A percentile compares a stretch with the other conserved stretches of the same genome.
These are phyloP conservation scores for Bryoerythrophyllum caledonicum DNA, from an alignment of 225 moss, liverwort and hornwort genomes.

Conservation along the genomic window DNA sequence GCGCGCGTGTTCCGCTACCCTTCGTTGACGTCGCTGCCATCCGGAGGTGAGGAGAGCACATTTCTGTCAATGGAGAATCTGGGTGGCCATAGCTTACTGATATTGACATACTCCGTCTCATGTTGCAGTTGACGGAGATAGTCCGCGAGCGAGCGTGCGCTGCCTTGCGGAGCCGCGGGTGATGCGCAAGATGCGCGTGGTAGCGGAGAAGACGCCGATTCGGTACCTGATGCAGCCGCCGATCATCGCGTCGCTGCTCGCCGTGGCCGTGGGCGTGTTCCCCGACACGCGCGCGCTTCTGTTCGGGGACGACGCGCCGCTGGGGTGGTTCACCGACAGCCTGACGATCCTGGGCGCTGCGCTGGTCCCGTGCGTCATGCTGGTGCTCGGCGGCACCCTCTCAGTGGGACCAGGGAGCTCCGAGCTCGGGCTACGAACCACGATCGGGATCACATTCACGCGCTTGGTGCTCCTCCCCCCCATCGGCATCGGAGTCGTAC, in stretches of 20 bases:
- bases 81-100: not conserved
- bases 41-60: slow-evolving; percentile 18
- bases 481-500: slow-evolving; percentile 71
- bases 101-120: too few species aligned
- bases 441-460: slow-evolving; percentile 71
- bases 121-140: slow-evolving; percentile 36
- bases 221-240: slow-evolving; percentile 86
- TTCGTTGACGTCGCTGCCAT: slow-evolving; percentile 34
- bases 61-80: not conserved
- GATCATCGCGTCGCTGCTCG: slow-evolving; percentile 75
- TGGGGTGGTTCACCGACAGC: slow-evolving; percentile 83
- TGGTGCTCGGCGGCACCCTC: slow-evolving; percentile 85
- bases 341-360: slow-evolving; percentile 78
- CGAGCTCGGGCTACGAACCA: slow-evolving; percentile 66
- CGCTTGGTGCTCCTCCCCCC: slow-evolving; percentile 77
- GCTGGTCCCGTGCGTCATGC: slow-evolving; percentile 89
- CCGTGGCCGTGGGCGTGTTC: slow-evolving; percentile 67
- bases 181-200: slow-evolving; percentile 67
- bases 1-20: slow-evolving; percentile 65
- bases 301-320: slow-evolving; percentile 70
- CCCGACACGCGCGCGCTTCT: slow-evolving; percentile 59
- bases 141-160: slow-evolving; percentile 39
- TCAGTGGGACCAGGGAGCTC: slow-evolving; percentile 82
- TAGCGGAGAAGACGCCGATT: slow-evolving; percentile 88
- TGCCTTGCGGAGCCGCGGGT: slow-evolving; percentile 73